These are phyloP conservation scores for Mucor circinelloides DNA, from an alignment of 371 early-diverging fungal species.

Conservation along the genomic window DNA sequence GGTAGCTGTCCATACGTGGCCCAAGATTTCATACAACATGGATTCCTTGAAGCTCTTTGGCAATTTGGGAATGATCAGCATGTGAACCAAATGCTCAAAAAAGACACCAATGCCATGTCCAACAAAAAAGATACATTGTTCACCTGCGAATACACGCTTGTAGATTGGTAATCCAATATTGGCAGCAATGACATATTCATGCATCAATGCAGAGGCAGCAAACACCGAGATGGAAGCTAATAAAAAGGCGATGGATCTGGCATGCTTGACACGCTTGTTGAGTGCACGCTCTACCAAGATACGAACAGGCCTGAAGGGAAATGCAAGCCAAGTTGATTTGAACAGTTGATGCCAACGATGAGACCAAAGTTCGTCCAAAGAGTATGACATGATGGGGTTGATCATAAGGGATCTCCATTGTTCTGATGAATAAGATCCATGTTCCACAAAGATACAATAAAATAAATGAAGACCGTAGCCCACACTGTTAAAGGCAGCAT, in stretches of 20 bases:
- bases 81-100: slow-evolving; percentile 9
- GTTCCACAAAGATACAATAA: slow-evolving; percentile 35
- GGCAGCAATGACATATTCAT: slow-evolving; percentile 23
- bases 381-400: slow-evolving; percentile 30
- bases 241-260: slow-evolving; percentile 16
- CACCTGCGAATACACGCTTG: slow-evolving; percentile 15
- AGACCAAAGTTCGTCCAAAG: slow-evolving; percentile 44
- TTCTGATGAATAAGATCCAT: slow-evolving; percentile 42
- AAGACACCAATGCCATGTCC: slow-evolving; percentile 18
- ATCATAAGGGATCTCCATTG: slow-evolving; percentile 43
- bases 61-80: neutral
- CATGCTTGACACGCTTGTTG: slow-evolving; percentile 29
- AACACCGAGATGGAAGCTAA: slow-evolving; percentile 20
- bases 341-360: slow-evolving; percentile 45
- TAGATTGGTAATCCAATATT: slow-evolving; percentile 18
- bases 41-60: slow-evolving; percentile 6
- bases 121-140: slow-evolving; percentile 20
- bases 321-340: slow-evolving; percentile 43
- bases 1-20: neutral
- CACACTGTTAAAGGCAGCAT: slow-evolving; percentile 31
- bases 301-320: slow-evolving; percentile 44
- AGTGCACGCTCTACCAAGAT: slow-evolving; percentile 24
- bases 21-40: neutral
- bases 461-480: slow-evolving; percentile 35
- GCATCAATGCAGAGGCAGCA: slow-evolving; percentile 22